Conservation (phyloP, 768 basidiomycete species). For the Lactarius hatsudake region DNA sequence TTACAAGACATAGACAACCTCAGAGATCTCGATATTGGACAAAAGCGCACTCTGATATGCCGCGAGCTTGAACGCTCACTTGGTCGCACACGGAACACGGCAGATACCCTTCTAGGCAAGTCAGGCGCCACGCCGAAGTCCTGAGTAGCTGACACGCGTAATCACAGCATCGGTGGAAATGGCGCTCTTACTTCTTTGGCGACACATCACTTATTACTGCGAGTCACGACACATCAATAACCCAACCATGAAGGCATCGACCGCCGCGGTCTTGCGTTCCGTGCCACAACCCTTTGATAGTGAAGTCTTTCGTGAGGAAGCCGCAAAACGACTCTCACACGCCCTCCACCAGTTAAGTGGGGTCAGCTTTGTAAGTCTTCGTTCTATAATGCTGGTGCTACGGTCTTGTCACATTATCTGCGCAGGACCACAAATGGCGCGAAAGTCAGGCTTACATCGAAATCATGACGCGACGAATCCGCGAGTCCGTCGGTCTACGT, state of each 20-base stretch:
- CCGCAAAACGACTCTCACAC: conserved; percentile 52
- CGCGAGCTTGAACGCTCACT: conserved; percentile 55
- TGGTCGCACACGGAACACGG: conserved; percentile 41
- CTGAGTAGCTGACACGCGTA: background rate
- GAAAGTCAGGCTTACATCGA: conserved; percentile 70
- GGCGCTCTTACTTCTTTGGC: conserved; percentile 75
- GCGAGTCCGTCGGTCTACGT: conserved; percentile 59
- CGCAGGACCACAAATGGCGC: conserved; percentile 51
- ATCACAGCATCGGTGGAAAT: conserved; percentile 67
- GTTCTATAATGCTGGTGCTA: conserved; percentile 12
- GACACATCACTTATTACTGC: conserved; percentile 70
- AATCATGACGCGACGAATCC: conserved; percentile 69
- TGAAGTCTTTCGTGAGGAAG: conserved; percentile 56
- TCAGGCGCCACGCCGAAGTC: conserved; percentile 7
- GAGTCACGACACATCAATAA: conserved; percentile 38
- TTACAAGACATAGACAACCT: conserved; percentile 53
- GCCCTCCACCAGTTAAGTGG: conserved; percentile 51
- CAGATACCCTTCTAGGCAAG: conserved; percentile 58
- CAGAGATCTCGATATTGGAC: conserved; percentile 63
- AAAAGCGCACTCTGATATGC: conserved; percentile 65
- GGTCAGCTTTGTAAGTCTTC: conserved; percentile 48
- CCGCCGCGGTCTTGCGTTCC: conserved; percentile 51
- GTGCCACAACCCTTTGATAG: conserved; percentile 52
- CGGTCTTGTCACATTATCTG: conserved; percentile 23
- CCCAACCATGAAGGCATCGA: conserved; percentile 43